These are phyloP conservation scores for Pleurotus sapidus DNA, from an alignment of 768 basidiomycete species.

Conservation along the genomic window DNA sequence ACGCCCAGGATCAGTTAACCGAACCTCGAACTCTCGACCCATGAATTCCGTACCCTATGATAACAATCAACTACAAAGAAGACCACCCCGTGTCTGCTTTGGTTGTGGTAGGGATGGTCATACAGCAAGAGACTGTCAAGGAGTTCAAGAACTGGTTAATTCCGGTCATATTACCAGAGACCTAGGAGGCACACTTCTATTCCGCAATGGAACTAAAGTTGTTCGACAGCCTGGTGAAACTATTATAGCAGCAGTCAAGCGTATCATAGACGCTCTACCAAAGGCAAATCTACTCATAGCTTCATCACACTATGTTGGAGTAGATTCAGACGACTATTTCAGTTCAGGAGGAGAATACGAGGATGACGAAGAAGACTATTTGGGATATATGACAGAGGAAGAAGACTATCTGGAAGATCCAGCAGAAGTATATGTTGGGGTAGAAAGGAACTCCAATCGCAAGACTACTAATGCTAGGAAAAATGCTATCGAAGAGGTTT, in stretches of 20 bases:
- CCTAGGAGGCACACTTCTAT: background rate
- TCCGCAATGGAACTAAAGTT: background rate
- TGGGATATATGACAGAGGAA: background rate
- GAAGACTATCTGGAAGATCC: background rate
- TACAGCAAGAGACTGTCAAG: background rate
- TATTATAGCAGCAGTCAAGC: background rate
- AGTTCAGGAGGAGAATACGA: background rate
- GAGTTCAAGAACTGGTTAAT: background rate
- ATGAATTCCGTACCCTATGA: background rate
- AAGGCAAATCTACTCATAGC: too few relatives aligned
- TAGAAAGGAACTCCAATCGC: too few relatives aligned
- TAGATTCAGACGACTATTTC: background rate
- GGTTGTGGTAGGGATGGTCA: background rate
- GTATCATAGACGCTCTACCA: background rate
- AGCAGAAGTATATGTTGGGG: background rate
- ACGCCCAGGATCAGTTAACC: background rate
- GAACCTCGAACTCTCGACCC: background rate
- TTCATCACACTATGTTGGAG: too few relatives aligned
- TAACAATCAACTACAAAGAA: background rate
- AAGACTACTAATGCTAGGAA: background rate
- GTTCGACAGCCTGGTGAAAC: background rate
- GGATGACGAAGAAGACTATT: background rate
- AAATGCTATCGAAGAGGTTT: background rate
- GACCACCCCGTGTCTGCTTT: background rate
- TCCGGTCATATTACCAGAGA: background rate